A percentile compares a stretch with the other conserved stretches of the same genome.
phyloP scores from a whole-genome alignment of 2,329 filamentous ascomycete species.

The Pestalotiopsis sp. region DNA sequence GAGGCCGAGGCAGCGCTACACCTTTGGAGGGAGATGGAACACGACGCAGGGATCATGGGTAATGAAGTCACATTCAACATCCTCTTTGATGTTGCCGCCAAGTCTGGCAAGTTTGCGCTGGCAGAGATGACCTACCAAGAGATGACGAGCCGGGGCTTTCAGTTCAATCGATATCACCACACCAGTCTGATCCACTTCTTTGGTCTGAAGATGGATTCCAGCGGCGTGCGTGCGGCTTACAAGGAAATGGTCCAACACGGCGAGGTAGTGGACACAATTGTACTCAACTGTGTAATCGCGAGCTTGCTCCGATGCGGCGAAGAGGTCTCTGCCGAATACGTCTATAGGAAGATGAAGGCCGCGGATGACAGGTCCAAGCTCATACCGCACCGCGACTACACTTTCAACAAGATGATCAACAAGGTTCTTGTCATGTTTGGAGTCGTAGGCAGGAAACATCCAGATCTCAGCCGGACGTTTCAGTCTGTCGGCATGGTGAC shows the following conservation, averaged over 20 bases:
- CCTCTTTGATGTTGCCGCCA: constrained; percentile 85
- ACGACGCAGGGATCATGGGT: constrained; percentile 62
- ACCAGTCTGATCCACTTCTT: constrained; percentile 83
- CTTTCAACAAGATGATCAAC: constrained; percentile 52
- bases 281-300: constrained; percentile 84
- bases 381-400: constrained; percentile 48
- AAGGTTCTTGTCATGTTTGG: constrained; percentile 61
- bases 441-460: constrained; percentile 55
- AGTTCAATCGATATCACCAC: constrained; percentile 78
- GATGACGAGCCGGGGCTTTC: constrained; percentile 70
- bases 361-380: constrained; percentile 45
- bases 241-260: constrained; percentile 80
- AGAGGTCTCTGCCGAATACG: constrained; percentile 72
- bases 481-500: constrained; percentile 69
- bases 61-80: constrained; percentile 90
- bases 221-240: constrained; percentile 77
- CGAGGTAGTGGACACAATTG: constrained; percentile 84
- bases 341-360: constrained; percentile 83
- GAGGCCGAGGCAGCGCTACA: constrained; percentile 72
- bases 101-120: constrained; percentile 79
- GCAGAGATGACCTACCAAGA: constrained; percentile 85
- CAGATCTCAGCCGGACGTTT: constrained; percentile 51
- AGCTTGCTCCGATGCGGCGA: constrained; percentile 79
- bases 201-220: constrained; percentile 73
- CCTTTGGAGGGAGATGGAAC: constrained; percentile 91